Evolutionary conservation across 2,329 filamentous ascomycete genomes (phyloP).

Genomic region (Fusarium zealandicum): DNA sequence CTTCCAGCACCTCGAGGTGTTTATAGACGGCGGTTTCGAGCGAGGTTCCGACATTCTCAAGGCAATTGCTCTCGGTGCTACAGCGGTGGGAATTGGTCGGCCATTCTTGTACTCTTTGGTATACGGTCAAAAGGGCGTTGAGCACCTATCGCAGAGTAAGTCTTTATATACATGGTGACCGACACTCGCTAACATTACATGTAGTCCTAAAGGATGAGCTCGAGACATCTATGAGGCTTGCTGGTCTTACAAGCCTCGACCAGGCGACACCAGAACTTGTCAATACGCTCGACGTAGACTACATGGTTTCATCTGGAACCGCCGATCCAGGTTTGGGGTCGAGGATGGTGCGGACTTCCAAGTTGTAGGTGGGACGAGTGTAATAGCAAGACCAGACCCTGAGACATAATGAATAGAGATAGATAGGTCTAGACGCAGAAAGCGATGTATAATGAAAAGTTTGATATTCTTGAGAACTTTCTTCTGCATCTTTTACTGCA

Average conservation of each 20-base stretch:
- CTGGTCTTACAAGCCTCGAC: constrained; percentile 41
- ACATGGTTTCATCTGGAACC: constrained; percentile 39
- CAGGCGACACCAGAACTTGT: constrained; percentile 41
- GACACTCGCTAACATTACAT: not conserved
- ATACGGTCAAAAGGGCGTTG: constrained; percentile 62
- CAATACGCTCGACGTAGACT: constrained; percentile 44
- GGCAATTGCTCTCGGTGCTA: constrained; percentile 60
- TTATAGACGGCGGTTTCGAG: constrained; percentile 61
- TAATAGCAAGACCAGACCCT: not conserved
- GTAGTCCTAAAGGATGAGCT: constrained; percentile 44
- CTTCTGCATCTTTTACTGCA: not conserved
- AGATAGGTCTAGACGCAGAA: not conserved
- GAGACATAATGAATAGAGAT: not conserved
- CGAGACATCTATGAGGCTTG: constrained; percentile 43
- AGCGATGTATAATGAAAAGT: not conserved
- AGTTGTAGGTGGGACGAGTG: constrained; percentile 18
- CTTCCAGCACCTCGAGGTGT: constrained; percentile 58
- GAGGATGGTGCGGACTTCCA: constrained; percentile 11
- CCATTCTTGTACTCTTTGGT: constrained; percentile 61
- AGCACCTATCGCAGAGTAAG: constrained; percentile 63
- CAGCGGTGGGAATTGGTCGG: constrained; percentile 60
- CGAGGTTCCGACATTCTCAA: constrained; percentile 63
- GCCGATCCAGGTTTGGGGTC: constrained; percentile 11
- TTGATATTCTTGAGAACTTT: not conserved
- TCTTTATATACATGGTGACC: not conserved